Evolutionary conservation across 345 rosid genomes (phyloP).

Genomic region (Citrus inodora): DNA sequence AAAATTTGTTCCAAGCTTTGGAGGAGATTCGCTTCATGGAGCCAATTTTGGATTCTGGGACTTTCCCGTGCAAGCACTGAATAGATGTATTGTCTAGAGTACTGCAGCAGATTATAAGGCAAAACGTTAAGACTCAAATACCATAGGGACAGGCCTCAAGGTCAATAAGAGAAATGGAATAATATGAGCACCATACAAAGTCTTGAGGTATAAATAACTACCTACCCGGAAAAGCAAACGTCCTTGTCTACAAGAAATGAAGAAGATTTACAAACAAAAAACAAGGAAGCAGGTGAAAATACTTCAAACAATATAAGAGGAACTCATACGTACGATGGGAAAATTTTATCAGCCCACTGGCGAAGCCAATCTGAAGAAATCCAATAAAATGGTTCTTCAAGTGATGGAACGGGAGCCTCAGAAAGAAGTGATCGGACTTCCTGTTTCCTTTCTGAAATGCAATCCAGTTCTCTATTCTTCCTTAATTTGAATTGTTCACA

Average conservation of each 20-base stretch:
- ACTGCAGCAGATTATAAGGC: constrained; percentile 28
- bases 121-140: background rate
- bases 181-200: background rate
- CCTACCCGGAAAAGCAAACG: background rate
- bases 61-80: constrained; percentile 81
- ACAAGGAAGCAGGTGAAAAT: background rate
- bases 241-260: background rate
- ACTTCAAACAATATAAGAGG: background rate
- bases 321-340: constrained; percentile 60
- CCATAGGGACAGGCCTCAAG: background rate
- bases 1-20: constrained; percentile 71
- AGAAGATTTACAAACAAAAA: constrained; percentile 3
- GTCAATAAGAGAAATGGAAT: background rate
- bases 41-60: constrained; percentile 62
- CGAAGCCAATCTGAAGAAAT: constrained; percentile 90
- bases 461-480: constrained; percentile 55
- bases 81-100: constrained; percentile 68
- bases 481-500: constrained; percentile 57
- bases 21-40: constrained; percentile 76
- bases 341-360: constrained; percentile 79
- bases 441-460: constrained; percentile 58
- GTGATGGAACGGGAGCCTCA: constrained; percentile 73
- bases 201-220: background rate
- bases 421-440: constrained; percentile 84
- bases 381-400: constrained; percentile 73